A percentile compares a stretch with the other conserved stretches of the same genome.
Evolutionary conservation across 495 filamentous ascomycete species (phyloP).

Genomic region (Clavariopsis aquatica): DNA sequence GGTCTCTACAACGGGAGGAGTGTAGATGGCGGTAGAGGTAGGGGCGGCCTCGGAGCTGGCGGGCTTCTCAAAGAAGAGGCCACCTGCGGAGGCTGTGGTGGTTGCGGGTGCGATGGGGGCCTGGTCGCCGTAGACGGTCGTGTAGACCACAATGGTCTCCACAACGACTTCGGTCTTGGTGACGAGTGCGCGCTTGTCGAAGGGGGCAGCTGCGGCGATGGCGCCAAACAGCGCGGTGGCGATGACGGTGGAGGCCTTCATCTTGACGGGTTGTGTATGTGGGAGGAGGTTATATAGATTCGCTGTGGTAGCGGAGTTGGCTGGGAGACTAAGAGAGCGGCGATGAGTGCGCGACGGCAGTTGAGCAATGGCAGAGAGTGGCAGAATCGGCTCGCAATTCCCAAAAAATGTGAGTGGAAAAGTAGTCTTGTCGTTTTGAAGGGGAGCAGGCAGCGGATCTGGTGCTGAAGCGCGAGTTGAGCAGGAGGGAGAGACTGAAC

Average conservation of each 20-base stretch:
- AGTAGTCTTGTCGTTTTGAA: neutral
- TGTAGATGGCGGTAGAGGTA: slow-evolving; percentile 6
- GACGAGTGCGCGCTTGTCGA: slow-evolving; percentile 27
- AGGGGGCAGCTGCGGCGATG: slow-evolving; percentile 24
- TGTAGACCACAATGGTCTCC: slow-evolving; percentile 30
- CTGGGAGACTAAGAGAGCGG: slow-evolving; percentile 9
- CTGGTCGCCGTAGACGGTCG: slow-evolving; percentile 21
- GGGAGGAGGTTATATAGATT: too few species aligned
- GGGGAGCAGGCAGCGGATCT: neutral
- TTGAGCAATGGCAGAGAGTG: slow-evolving; percentile 15
- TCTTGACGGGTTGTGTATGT: too few species aligned
- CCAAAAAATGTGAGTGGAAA: neutral
- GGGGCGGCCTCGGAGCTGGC: neutral
- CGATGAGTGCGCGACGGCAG: neutral
- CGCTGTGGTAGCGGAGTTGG: slow-evolving; percentile 28
- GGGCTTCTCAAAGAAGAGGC: slow-evolving; percentile 30
- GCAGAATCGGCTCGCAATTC: slow-evolving; percentile 35
- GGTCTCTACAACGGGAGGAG: slow-evolving; percentile 1
- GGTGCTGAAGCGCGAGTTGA: neutral
- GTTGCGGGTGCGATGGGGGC: slow-evolving; percentile 4
- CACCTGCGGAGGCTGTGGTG: slow-evolving; percentile 7
- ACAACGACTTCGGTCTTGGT: slow-evolving; percentile 31
- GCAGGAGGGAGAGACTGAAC: slow-evolving; percentile 3
- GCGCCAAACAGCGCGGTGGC: slow-evolving; percentile 24
- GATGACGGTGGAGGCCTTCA: slow-evolving; percentile 36